Evolutionary conservation across 2,329 filamentous ascomycete genomes (phyloP), one percentile per base, ranked within the genome.

Genomic region (Xylariales sp.): DNA sequence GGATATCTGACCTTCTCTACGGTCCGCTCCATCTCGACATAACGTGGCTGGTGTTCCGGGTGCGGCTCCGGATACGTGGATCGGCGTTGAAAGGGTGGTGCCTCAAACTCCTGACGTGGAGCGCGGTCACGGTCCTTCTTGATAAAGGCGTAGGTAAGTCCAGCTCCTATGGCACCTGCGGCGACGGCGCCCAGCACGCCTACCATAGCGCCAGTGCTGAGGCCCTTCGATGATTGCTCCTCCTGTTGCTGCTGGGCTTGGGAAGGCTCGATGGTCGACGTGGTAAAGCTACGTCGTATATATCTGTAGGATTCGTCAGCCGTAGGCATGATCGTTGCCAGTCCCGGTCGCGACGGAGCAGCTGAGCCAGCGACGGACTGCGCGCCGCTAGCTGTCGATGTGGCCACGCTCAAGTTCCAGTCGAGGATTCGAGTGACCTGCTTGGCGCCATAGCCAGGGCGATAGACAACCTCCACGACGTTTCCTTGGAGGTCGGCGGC

Each of bases 401-500:
- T 69, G 58, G 80, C 80, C 53, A 82, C 78, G 76, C 84, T 81
- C 71, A 83, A 81, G 64, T 84, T 83, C 85, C 85, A 87, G 68
- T 83, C 77, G 34, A 86, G 75, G 64, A 86, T 82, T 52, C 81
- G 83, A 69, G 76, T 81, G 61, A 78, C 79, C 69, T 85, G 79
- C 18, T 79, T 74, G n/a, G 76, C 72, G 16, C 78, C 80, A 3
- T 81, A 81, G 61, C 76, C 72, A 5, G 79, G 71, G 32, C 78
- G 73, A 58, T 82, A 91, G 57, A 94, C 88, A 36, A 93, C 91
- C 76, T 96, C 92, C 77, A 97, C 89, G 73, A 87, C 91, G 81
- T 97, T 97, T 58, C 92, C 92, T 81, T 97, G 93, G 62, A 93
- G 86, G 79, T 97, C 93, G 68, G 89, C 86, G 48, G 93, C 89